These are phyloP conservation scores for Zygosaccharomyces lentus DNA, from an alignment of 805 yeast species.

Conservation along the genomic window DNA sequence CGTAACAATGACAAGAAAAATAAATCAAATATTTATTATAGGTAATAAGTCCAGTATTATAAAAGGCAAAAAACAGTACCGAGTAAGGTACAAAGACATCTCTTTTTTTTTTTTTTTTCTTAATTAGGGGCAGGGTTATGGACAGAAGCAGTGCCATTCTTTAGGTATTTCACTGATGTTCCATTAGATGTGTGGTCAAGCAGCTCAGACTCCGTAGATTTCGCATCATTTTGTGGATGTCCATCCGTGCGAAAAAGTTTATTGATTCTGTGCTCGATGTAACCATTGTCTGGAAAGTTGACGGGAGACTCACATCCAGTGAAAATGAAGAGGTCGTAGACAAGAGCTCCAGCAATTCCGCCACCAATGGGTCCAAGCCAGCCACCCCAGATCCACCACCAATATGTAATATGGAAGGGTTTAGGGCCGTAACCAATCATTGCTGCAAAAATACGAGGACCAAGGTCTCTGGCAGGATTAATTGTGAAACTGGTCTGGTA, in stretches of 20 bases:
- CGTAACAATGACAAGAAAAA: no score
- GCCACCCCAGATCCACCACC: conserved; percentile 39
- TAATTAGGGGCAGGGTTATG: neutral
- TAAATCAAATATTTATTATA: no score
- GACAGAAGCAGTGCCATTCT: neutral
- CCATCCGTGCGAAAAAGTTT: conserved; percentile 12
- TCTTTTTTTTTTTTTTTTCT: no score
- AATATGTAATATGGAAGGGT: conserved; percentile 18
- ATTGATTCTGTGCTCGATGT: conserved; percentile 17
- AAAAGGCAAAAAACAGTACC: neutral
- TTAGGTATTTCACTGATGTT: neutral
- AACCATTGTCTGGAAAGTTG: conserved; percentile 34
- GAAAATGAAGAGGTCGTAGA: conserved; percentile 43
- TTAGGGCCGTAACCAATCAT: conserved; percentile 39
- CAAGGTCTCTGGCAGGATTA: conserved; percentile 47
- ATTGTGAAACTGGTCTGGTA: conserved; percentile 47
- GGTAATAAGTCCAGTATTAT: neutral
- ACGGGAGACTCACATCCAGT: conserved; percentile 44
- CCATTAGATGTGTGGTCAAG: neutral
- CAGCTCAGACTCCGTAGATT: neutral
- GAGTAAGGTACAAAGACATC: neutral
- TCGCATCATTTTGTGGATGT: neutral
- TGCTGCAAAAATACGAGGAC: conserved; percentile 43
- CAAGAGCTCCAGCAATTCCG: conserved; percentile 40
- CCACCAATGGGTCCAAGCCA: conserved; percentile 42